Conservation (phyloP, 306 rosid genomes). For the Sophora flavescens region DNA sequence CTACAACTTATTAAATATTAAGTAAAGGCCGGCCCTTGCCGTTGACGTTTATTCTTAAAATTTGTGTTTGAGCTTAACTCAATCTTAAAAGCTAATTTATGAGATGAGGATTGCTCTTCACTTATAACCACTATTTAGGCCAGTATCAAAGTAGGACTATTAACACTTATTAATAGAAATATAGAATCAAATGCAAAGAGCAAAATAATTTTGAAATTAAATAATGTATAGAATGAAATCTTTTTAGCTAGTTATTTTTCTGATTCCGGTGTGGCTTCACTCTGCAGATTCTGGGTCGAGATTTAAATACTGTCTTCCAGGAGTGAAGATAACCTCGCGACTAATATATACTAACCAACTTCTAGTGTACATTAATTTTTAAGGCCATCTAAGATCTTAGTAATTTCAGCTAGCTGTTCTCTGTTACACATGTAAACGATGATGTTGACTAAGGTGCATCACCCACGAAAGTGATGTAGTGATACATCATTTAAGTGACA, state of each 20-base stretch:
- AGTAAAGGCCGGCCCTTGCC: too few relatives aligned
- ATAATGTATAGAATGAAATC: not conserved
- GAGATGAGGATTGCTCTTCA: too few relatives aligned
- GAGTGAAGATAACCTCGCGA: too few relatives aligned
- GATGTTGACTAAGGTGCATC: too few relatives aligned
- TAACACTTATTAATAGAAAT: not conserved
- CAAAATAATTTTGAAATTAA: slow-evolving; percentile 21
- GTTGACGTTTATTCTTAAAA: slow-evolving; percentile 3
- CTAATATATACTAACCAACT: not conserved
- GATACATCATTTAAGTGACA: too few relatives aligned
- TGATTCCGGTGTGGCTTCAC: slow-evolving; percentile 12
- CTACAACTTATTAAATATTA: too few relatives aligned
- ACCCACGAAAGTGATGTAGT: too few relatives aligned
- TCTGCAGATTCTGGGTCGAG: slow-evolving; percentile 37
- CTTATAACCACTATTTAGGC: too few relatives aligned
- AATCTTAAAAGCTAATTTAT: too few relatives aligned
- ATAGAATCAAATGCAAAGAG: slow-evolving; percentile 40
- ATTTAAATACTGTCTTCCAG: slow-evolving; percentile 13
- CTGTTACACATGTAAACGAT: slow-evolving; percentile 41
- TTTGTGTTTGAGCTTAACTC: too few relatives aligned
- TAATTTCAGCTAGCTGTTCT: slow-evolving; percentile 44
- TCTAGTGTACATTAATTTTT: not conserved
- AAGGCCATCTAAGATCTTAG: slow-evolving; percentile 35
- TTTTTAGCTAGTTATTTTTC: not conserved
- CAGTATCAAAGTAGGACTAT: too few relatives aligned